phyloP scores from a whole-genome alignment of 306 rosid species.

The Calophaca sinica region DNA sequence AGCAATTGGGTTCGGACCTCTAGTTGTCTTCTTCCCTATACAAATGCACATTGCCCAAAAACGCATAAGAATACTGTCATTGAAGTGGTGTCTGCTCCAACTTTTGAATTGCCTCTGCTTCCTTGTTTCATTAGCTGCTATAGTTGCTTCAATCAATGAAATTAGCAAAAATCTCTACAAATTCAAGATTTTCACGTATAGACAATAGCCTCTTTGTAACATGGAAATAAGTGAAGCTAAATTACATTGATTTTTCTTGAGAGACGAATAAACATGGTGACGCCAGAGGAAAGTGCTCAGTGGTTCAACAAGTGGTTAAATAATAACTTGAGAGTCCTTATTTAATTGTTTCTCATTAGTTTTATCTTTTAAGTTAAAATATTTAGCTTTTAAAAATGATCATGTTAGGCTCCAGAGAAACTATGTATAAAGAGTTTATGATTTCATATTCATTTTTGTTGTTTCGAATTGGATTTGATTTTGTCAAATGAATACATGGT shows the following conservation, averaged over 20 bases:
- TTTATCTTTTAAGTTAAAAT: too few species aligned
- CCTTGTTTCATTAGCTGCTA: conserved; percentile 58
- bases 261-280: too few species aligned
- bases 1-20: conserved; percentile 69
- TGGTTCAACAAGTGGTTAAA: too few species aligned
- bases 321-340: too few species aligned
- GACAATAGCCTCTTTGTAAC: conserved; percentile 30
- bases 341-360: too few species aligned
- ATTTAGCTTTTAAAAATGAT: too few species aligned
- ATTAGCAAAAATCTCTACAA: conserved; percentile 49
- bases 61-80: conserved; percentile 46
- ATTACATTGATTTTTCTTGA: background rate
- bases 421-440: too few species aligned
- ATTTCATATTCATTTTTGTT: too few species aligned
- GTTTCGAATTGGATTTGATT: too few species aligned
- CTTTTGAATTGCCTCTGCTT: conserved; percentile 55
- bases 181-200: conserved; percentile 54
- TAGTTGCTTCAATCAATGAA: conserved; percentile 58
- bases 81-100: conserved; percentile 63
- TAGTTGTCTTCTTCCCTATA: conserved; percentile 68
- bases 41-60: conserved; percentile 73
- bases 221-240: background rate
- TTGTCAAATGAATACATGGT: too few species aligned
- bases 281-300: too few species aligned
- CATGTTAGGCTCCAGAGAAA: too few species aligned